Base-by-base conservation (phyloP, 176 grass and related monocot genomes). In the Dactylis glomerata region DNA sequence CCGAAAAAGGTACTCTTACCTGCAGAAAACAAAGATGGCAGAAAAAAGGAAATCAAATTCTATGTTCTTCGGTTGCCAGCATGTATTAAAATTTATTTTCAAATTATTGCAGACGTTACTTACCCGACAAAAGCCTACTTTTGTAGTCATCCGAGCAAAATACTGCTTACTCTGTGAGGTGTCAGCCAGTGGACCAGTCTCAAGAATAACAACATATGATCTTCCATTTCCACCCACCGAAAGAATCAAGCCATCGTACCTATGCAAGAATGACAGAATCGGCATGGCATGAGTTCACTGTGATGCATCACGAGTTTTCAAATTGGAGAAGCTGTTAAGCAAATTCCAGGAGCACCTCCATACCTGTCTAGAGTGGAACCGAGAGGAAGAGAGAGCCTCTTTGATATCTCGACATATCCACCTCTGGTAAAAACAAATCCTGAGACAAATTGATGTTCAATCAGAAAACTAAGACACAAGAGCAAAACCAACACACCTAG, bases 301-400 rank as follows among this genome's bases (percentile, higher is more conserved):
- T 46, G 16, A 76, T 87, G 57, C 31, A 49, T 70, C 34, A 49
- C 68, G 36, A 76, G 42, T 36, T 65, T 24, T 33, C 76, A 80
- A 66, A 73, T 69, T 36, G 41, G 57, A 52, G 38, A 84, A 83
- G 57, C 34, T 59, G 64, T 64, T 81, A 54, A 83, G 75, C 1
- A 83, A 81, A 47, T 34, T 69, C 47, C 9, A 85, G 47, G 64
- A 81, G 56, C 22, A 81, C 34, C 8, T 66, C 50, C 50, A 41
- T 88, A 98, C 96, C 96, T 95, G 75, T 98, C 96, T 81, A 98
- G 91, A 10, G 96, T 98, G 13, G 96, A 98, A 86, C 96, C 96
- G 10, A 95, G 75, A 78, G 96, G 91, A 92, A 98, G 96, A 84
- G 96, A 92, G 1, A 98, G 83, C 46, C 82, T 90, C 88, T 87